These are phyloP conservation scores for Chaetothyriales sp. DNA, from an alignment of 2,329 filamentous ascomycete genomes.

Conservation along the genomic window DNA sequence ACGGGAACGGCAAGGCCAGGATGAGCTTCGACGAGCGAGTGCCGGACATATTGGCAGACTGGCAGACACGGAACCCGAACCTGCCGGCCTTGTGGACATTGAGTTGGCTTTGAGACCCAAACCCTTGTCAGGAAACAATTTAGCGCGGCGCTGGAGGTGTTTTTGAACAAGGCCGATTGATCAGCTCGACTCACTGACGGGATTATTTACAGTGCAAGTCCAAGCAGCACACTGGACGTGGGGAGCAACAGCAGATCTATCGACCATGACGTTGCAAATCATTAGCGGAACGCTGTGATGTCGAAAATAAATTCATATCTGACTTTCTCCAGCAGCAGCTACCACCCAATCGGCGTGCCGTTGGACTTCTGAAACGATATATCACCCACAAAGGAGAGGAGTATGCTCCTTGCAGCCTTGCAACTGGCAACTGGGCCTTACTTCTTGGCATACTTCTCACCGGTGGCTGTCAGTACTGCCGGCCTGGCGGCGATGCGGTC, in stretches of 20 bases:
- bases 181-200: background rate
- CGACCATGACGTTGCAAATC: too few species aligned
- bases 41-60: conserved; percentile 75
- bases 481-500: conserved; percentile 35
- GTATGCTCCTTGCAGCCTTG: background rate
- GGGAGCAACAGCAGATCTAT: too few species aligned
- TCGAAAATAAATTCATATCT: background rate
- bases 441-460: conserved; percentile 23
- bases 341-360: too few species aligned
- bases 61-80: conserved; percentile 91
- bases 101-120: conserved; percentile 61
- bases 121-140: background rate
- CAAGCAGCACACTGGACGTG: too few species aligned
- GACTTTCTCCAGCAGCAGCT: background rate
- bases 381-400: too few species aligned
- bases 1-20: conserved; percentile 50
- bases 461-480: conserved; percentile 34
- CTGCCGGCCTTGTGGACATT: conserved; percentile 86
- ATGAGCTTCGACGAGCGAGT: conserved; percentile 81
- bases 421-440: too few species aligned
- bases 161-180: background rate
- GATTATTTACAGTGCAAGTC: background rate
- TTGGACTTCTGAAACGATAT: too few species aligned
- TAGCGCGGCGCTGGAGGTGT: conserved; percentile 11
- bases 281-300: background rate